Conservation (phyloP, 1,284 basidiomycete species). For the Sporisorium iseilematis-ciliati region DNA sequence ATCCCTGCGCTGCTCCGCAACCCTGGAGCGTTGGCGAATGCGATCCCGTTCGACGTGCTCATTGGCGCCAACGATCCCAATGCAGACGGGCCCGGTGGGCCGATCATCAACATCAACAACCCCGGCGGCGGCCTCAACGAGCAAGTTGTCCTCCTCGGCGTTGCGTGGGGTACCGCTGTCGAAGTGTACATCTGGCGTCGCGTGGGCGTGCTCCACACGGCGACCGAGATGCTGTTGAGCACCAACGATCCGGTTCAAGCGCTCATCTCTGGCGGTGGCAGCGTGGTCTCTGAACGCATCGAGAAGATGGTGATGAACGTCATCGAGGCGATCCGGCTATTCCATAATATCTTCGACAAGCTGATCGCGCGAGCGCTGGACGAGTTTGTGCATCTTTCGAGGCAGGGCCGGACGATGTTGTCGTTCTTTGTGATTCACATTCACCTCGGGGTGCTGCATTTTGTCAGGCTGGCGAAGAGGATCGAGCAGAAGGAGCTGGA, state of each 20-base stretch:
- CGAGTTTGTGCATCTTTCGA: conserved; percentile 41
- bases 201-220: conserved; percentile 37
- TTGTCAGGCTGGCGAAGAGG: conserved; percentile 38
- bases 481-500: conserved; percentile 51
- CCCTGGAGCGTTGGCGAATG: conserved; percentile 44
- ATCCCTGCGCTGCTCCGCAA: conserved; percentile 48
- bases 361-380: conserved; percentile 41
- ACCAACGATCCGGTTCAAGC: conserved; percentile 29
- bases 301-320: conserved; percentile 55
- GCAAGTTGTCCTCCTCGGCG: conserved; percentile 46
- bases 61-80: conserved; percentile 42
- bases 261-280: conserved; percentile 29
- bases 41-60: conserved; percentile 46
- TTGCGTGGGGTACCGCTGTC: conserved; percentile 53
- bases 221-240: conserved; percentile 19
- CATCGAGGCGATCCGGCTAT: conserved; percentile 40
- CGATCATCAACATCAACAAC: conserved; percentile 50
- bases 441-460: conserved; percentile 47
- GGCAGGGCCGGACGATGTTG: conserved; percentile 47
- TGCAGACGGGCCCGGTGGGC: conserved; percentile 4
- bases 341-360: conserved; percentile 51
- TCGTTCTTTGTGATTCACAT: conserved; percentile 52
- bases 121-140: conserved; percentile 49
- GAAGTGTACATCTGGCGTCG: conserved; percentile 56
- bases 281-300: conserved; percentile 32